Evolutionary conservation across 257 asterid genomes (phyloP).

Genomic region (Voacanga thouarsii): DNA sequence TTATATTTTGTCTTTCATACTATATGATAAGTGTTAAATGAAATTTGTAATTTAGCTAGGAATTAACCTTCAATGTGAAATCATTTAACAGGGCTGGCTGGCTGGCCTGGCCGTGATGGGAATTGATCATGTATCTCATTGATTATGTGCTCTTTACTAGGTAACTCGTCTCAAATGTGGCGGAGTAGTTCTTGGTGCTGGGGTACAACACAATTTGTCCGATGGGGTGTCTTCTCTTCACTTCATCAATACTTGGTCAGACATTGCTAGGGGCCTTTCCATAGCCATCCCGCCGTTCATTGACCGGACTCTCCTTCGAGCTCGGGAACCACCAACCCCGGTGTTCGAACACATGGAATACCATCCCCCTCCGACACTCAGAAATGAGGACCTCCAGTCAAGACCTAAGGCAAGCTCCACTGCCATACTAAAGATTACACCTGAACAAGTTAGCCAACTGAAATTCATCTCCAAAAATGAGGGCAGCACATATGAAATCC

Average conservation of each 20-base stretch:
- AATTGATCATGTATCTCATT: too few relatives aligned
- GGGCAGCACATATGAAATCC: constrained; percentile 60
- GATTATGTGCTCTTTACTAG: constrained; percentile 12
- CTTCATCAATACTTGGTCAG: constrained; percentile 47
- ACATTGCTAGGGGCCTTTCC: constrained; percentile 38
- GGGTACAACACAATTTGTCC: constrained; percentile 42
- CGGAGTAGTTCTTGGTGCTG: constrained; percentile 35
- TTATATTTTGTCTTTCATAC: too few relatives aligned
- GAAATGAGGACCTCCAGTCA: not conserved
- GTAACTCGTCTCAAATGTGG: constrained; percentile 49
- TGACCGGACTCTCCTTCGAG: constrained; percentile 36
- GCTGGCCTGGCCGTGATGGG: too few relatives aligned
- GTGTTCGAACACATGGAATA: constrained; percentile 29
- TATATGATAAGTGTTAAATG: too few relatives aligned
- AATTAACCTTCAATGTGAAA: too few relatives aligned
- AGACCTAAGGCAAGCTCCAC: constrained; percentile 17
- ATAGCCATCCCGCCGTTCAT: constrained; percentile 35
- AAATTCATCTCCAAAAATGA: constrained; percentile 29
- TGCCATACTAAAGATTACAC: constrained; percentile 24
- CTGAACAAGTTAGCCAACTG: constrained; percentile 21
- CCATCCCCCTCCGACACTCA: constrained; percentile 29
- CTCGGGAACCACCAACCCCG: constrained; percentile 28
- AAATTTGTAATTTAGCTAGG: too few relatives aligned
- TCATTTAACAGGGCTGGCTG: too few relatives aligned
- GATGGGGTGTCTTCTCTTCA: constrained; percentile 49